phyloP scores from a whole-genome alignment of 2,329 filamentous ascomycete genomes.

The Pseudonectria buxi region DNA sequence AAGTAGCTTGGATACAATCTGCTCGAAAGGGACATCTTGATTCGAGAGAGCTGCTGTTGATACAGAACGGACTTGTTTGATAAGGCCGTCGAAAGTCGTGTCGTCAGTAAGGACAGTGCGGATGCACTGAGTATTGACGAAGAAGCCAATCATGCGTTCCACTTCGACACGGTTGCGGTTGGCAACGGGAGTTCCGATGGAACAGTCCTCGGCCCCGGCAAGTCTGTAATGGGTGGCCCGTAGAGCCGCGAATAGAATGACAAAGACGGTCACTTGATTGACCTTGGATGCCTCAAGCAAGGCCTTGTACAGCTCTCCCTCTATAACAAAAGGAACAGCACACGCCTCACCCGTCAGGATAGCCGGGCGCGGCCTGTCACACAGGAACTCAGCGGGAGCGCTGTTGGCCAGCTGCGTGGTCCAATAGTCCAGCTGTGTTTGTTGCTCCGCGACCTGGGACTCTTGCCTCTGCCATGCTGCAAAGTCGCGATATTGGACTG shows the following conservation, averaged over 20 bases:
- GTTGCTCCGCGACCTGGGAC: constrained; percentile 6
- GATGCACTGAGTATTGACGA: constrained; percentile 21
- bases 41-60: too few species aligned
- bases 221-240: constrained; percentile 20
- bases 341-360: constrained; percentile 9
- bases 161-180: constrained; percentile 13
- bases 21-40: constrained; percentile 8
- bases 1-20: constrained; percentile 9
- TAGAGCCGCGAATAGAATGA: constrained; percentile 18
- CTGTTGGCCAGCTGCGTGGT: constrained; percentile 9
- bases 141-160: constrained; percentile 17
- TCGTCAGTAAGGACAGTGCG: constrained; percentile 8
- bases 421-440: constrained; percentile 20
- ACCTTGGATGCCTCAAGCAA: constrained; percentile 7
- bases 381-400: constrained; percentile 10
- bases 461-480: constrained; percentile 17
- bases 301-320: constrained; percentile 3
- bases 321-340: constrained; percentile 2
- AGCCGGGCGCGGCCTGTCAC: constrained; percentile 11
- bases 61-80: too few species aligned
- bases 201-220: constrained; percentile 16
- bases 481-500: constrained; percentile 22
- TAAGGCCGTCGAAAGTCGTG: too few species aligned
- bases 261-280: constrained; percentile 4
- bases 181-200: constrained; percentile 13